phyloP scores from a whole-genome alignment of 2,329 filamentous ascomycete genomes.

The Coleophoma eucalyptorum region DNA sequence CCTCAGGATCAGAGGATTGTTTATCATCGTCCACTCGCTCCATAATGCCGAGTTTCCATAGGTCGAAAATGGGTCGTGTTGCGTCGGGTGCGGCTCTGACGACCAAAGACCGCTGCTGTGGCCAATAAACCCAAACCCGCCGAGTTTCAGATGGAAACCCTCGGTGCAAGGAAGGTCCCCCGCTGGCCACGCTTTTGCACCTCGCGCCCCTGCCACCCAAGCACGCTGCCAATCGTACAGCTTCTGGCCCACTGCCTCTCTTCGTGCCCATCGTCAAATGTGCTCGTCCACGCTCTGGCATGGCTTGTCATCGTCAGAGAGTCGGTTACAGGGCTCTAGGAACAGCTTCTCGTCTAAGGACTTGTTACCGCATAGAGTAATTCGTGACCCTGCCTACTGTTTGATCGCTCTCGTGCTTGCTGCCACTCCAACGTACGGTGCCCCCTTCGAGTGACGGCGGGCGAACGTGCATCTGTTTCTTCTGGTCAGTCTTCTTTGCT shows the following conservation, averaged over 20 bases:
- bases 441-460: no score
- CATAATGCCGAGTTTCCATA: no score
- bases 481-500: background rate
- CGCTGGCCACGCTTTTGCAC: background rate
- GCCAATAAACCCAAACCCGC: background rate
- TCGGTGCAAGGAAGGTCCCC: background rate
- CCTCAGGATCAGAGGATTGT: no score
- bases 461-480: background rate
- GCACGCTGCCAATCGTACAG: background rate
- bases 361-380: slow-evolving; percentile 8
- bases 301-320: slow-evolving; percentile 16
- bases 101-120: background rate
- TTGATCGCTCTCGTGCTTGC: slow-evolving; percentile 1
- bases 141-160: background rate
- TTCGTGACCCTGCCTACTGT: slow-evolving; percentile 10
- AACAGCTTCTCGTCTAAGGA: slow-evolving; percentile 4
- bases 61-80: no score
- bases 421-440: no score
- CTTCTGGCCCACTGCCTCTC: background rate
- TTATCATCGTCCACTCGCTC: no score
- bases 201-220: background rate
- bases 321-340: slow-evolving; percentile 15
- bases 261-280: slow-evolving; percentile 1
- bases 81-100: no score
- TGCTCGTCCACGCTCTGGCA: slow-evolving; percentile 11